These are phyloP conservation scores for Starmerella stigmatis DNA, from an alignment of 805 yeast species.

Conservation along the genomic window DNA sequence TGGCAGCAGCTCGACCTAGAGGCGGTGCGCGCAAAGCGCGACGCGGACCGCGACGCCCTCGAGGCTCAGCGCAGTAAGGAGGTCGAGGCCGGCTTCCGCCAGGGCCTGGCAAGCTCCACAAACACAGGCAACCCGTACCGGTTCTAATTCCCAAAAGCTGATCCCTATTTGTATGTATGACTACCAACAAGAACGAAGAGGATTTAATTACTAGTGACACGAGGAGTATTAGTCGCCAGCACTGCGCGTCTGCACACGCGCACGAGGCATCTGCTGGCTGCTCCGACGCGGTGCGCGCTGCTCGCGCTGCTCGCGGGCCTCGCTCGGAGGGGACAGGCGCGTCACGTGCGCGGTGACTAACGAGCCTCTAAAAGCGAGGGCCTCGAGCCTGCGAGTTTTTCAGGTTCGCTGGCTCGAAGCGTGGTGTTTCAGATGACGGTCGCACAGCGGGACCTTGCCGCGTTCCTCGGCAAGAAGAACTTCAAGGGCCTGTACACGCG, in stretches of 20 bases:
- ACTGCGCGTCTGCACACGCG: too few species aligned
- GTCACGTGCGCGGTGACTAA: background rate
- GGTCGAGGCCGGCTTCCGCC: slow-evolving; percentile 17
- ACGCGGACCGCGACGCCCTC: slow-evolving; percentile 17
- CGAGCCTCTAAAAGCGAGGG: too few species aligned
- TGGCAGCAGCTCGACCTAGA: slow-evolving; percentile 50
- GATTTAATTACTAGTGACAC: too few species aligned
- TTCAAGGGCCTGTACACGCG: slow-evolving; percentile 68
- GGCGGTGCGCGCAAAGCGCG: slow-evolving; percentile 43
- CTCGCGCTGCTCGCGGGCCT: too few species aligned
- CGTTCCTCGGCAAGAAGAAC: slow-evolving; percentile 74
- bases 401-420: slow-evolving; percentile 5
- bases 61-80: slow-evolving; percentile 20
- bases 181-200: too few species aligned
- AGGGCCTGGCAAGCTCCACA: slow-evolving; percentile 18
- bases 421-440: slow-evolving; percentile 16
- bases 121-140: slow-evolving; percentile 21
- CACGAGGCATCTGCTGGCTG: too few species aligned
- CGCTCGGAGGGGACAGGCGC: too few species aligned
- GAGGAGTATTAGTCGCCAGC: too few species aligned
- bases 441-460: slow-evolving; percentile 37
- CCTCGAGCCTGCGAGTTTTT: background rate
- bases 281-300: too few species aligned
- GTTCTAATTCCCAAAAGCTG: slow-evolving; percentile 12
- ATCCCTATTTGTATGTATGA: background rate